Evolutionary conservation across 2,329 filamentous ascomycete genomes (phyloP).

Genomic region (Phyllosticta paracitricarpa): DNA sequence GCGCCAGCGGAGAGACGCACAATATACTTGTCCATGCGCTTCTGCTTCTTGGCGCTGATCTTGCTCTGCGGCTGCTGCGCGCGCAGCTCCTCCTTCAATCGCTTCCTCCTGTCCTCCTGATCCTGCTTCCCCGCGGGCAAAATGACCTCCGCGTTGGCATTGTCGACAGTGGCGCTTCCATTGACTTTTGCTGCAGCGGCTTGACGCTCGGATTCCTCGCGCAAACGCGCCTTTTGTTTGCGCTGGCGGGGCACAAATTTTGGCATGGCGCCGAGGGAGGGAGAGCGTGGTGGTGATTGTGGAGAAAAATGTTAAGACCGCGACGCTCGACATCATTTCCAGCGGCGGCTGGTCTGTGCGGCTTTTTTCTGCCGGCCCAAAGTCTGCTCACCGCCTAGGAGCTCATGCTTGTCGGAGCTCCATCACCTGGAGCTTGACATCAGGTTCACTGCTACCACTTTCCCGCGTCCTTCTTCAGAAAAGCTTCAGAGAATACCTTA

Average conservation of each 20-base stretch:
- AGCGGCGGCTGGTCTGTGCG: not conserved
- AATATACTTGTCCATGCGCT: conserved; percentile 60
- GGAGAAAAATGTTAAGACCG: not conserved
- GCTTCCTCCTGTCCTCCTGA: conserved; percentile 42
- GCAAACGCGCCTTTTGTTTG: conserved; percentile 55
- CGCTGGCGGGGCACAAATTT: conserved; percentile 44
- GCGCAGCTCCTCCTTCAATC: conserved; percentile 45
- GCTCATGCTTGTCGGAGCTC: not conserved
- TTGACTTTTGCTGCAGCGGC: conserved; percentile 16
- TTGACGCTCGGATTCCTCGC: conserved; percentile 40
- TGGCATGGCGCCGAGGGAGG: conserved; percentile 19
- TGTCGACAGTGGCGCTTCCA: conserved; percentile 24
- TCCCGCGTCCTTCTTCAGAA: not conserved
- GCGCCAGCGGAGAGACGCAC: conserved; percentile 25
- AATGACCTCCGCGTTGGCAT: conserved; percentile 46
- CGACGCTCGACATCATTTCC: not conserved
- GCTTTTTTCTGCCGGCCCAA: not conserved
- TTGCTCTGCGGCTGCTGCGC: conserved; percentile 43
- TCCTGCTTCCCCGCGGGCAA: conserved; percentile 41
- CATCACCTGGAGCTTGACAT: not conserved
- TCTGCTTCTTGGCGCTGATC: conserved; percentile 55
- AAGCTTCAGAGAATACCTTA: not conserved
- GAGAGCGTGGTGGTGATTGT: not conserved
- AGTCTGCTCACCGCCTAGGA: too few species aligned
- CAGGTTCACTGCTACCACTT: not conserved